These are phyloP conservation scores for Viridothelium virens DNA, from an alignment of 495 filamentous ascomycete species.

Conservation along the genomic window DNA sequence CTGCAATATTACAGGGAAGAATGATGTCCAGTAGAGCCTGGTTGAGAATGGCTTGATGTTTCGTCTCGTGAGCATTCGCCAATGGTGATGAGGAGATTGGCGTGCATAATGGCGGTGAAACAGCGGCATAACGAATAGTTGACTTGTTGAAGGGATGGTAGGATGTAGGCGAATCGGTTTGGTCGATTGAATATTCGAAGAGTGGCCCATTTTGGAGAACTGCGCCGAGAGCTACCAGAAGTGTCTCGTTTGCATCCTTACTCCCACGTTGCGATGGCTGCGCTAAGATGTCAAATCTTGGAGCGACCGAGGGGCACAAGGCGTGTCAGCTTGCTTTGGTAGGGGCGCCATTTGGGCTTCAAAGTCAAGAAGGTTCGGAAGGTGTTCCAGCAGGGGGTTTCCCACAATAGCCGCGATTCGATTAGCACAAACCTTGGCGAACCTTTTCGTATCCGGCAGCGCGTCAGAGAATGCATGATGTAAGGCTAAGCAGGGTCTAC, in stretches of 20 bases:
- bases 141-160: neutral
- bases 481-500: neutral
- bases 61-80: neutral
- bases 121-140: neutral
- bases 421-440: neutral
- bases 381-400: slow-evolving; percentile 1
- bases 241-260: neutral
- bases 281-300: slow-evolving; percentile 10
- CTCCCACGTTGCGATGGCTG: neutral
- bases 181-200: neutral
- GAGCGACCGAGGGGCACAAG: neutral
- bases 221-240: neutral
- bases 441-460: slow-evolving; percentile 6
- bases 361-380: slow-evolving; percentile 11
- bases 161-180: neutral
- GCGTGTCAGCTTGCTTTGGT: neutral
- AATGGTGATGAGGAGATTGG: neutral
- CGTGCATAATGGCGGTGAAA: slow-evolving; percentile 12
- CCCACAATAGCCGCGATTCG: neutral
- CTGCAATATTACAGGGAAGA: neutral
- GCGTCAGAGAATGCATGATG: slow-evolving; percentile 8
- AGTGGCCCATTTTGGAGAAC: neutral
- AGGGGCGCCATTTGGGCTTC: neutral
- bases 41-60: neutral
- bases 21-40: neutral